Base-by-base conservation (phyloP, 108 stramenopile species). In the Stephanodiscus triporus region DNA sequence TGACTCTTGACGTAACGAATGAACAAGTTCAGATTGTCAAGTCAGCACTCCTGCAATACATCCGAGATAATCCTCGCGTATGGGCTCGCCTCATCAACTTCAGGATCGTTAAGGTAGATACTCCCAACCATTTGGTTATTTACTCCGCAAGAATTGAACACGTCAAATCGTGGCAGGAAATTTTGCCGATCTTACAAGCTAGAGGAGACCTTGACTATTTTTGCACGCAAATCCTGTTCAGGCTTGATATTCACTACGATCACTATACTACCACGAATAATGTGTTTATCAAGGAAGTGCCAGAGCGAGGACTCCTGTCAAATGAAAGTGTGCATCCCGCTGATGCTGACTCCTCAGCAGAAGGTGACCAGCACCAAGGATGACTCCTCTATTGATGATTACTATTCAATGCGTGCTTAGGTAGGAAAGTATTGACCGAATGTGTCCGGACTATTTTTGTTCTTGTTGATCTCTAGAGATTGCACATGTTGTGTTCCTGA, bases 91-190 rank as follows among this genome's bases (percentile, higher is more conserved):
- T 95, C n/a, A 59, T 85, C 17, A 77, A 75, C 59, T 86, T 91
- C 49, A 75, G 88, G 26, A 75, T 76, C 48, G 81, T 78, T 3
- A 54, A 66, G 6, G 70, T 91, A 32, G 89, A 95, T 59, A 56
- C 84, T 30, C 73, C 82, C 27, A 59, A 63, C 37, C 80, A 83
- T n/a, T 27, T 75, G 26, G 74, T 87, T 13, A 47, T 62, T 4
- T 86, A 88, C 45, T 40, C 62, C 16, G 42, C 89, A 27, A 73
- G 73, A 45, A 65, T 87, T 3, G 90, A 88, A 26, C 89, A 89
- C 59, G 66, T 78, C 20, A 87, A 74, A 29, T 64, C 78, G 1
- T 94, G 93, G 93, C 93, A 94, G 56, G 83, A 82, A 49, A 76
- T 81, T 7, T 48, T 67, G 13, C 57, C 80, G 14, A 75, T 94